phyloP scores from a whole-genome alignment of 1,284 basidiomycete species.

The Flammula alnicola region DNA sequence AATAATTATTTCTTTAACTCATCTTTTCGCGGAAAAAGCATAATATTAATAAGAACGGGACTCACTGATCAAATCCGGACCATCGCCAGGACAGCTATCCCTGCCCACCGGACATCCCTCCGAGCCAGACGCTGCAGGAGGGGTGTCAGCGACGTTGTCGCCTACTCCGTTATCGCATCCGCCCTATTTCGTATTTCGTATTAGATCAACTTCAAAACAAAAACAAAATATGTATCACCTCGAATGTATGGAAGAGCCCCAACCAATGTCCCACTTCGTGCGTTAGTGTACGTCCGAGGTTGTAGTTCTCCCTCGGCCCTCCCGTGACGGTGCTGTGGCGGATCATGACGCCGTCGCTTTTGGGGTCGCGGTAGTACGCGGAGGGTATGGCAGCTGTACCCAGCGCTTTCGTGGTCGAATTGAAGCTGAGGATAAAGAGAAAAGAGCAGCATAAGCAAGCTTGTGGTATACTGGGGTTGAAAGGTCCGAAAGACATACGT shows the following conservation, averaged over 20 bases:
- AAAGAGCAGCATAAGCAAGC: too few relatives aligned
- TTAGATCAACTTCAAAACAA: neutral
- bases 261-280: constrained; percentile 37
- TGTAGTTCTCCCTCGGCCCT: constrained; percentile 21
- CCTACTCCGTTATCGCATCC: constrained; percentile 27
- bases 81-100: constrained; percentile 44
- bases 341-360: constrained; percentile 27
- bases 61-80: constrained; percentile 43
- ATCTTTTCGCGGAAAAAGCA: neutral
- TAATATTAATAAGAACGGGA: neutral
- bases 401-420: constrained; percentile 18
- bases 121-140: constrained; percentile 25
- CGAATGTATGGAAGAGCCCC: constrained; percentile 35
- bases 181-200: too few relatives aligned
- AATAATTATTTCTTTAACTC: too few relatives aligned
- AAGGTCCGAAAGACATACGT: constrained; percentile 12
- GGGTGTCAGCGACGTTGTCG: constrained; percentile 32
- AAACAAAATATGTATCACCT: constrained; percentile 10
- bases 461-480: too few relatives aligned
- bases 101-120: constrained; percentile 45
- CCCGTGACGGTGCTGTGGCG: constrained; percentile 23
- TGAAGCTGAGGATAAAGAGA: constrained; percentile 19
- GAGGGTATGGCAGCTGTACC: constrained; percentile 27
- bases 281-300: constrained; percentile 27
- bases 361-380: constrained; percentile 22